A percentile compares a stretch with the other conserved stretches of the same genome.
These are phyloP conservation scores for Hevea brasiliensis DNA, from an alignment of 345 rosid species.

Conservation along the genomic window DNA sequence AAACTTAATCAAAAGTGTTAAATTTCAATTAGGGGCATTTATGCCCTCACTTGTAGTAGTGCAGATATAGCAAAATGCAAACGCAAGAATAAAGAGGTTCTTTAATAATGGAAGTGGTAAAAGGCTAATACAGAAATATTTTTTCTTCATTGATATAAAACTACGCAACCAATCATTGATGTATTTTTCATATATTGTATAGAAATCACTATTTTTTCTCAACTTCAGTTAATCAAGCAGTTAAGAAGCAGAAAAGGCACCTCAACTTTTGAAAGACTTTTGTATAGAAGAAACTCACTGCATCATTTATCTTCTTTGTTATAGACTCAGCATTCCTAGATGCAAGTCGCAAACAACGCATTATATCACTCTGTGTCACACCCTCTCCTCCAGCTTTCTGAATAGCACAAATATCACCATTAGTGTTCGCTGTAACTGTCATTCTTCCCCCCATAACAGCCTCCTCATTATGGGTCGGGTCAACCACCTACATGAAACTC, in stretches of 20 bases:
- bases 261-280: slow-evolving; percentile 5
- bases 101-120: too few species aligned
- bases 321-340: slow-evolving; percentile 55
- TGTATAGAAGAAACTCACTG: slow-evolving; percentile 44
- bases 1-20: too few species aligned
- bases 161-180: too few species aligned
- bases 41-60: too few species aligned
- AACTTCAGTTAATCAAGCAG: not conserved
- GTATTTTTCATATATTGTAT: too few species aligned
- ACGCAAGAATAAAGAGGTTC: too few species aligned
- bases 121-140: too few species aligned
- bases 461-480: slow-evolving; percentile 77
- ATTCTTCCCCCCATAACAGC: slow-evolving; percentile 83
- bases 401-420: slow-evolving; percentile 89
- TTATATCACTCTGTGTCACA: slow-evolving; percentile 50
- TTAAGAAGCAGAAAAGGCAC: not conserved
- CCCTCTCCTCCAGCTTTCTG: slow-evolving; percentile 76
- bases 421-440: slow-evolving; percentile 84
- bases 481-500: slow-evolving; percentile 46
- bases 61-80: too few species aligned
- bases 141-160: too few species aligned
- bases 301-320: slow-evolving; percentile 62
- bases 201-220: not conserved
- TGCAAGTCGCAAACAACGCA: slow-evolving; percentile 70
- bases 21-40: too few species aligned